phyloP scores from a whole-genome alignment of 1,284 basidiomycete genomes.

The Cryptococcus maquisensis region DNA sequence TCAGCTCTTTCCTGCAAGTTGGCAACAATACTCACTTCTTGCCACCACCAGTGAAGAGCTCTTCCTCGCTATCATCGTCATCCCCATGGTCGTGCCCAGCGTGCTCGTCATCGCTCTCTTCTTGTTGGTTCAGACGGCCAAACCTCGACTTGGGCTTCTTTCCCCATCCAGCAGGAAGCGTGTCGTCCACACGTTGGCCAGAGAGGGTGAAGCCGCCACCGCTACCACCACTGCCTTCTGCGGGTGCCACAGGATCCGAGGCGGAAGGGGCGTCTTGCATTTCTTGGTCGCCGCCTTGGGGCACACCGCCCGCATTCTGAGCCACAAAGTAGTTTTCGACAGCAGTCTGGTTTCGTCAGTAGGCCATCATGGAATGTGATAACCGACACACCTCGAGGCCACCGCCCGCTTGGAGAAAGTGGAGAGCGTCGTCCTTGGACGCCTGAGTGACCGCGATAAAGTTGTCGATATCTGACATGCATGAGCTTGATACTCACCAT shows the following conservation, averaged over 20 bases:
- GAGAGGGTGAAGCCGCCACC: conserved; percentile 30
- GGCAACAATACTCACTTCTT: conserved; percentile 57
- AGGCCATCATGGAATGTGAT: not conserved
- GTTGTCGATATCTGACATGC: conserved; percentile 37
- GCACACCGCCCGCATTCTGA: conserved; percentile 22
- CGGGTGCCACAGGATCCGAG: not conserved
- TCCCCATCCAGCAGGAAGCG: conserved; percentile 43
- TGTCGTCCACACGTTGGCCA: conserved; percentile 24
- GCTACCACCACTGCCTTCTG: conserved; percentile 5
- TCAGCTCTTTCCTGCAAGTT: conserved; percentile 2
- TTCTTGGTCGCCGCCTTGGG: conserved; percentile 17
- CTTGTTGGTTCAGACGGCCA: conserved; percentile 25
- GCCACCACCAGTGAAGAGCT: conserved; percentile 72
- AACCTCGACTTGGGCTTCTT: conserved; percentile 18
- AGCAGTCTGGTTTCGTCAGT: conserved; percentile 28
- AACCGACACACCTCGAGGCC: conserved; percentile 25
- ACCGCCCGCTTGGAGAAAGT: conserved; percentile 40
- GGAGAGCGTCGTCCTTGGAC: conserved; percentile 33
- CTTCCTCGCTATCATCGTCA: conserved; percentile 17
- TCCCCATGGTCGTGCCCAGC: conserved; percentile 28
- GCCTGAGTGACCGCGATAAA: conserved; percentile 47
- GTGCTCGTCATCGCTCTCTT: conserved; percentile 12
- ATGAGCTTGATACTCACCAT: not conserved
- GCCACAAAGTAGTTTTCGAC: conserved; percentile 46
- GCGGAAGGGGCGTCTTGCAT: conserved; percentile 7